phyloP scores from a whole-genome alignment of 1,284 basidiomycete genomes.

The Pyrrhoderma noxium region DNA sequence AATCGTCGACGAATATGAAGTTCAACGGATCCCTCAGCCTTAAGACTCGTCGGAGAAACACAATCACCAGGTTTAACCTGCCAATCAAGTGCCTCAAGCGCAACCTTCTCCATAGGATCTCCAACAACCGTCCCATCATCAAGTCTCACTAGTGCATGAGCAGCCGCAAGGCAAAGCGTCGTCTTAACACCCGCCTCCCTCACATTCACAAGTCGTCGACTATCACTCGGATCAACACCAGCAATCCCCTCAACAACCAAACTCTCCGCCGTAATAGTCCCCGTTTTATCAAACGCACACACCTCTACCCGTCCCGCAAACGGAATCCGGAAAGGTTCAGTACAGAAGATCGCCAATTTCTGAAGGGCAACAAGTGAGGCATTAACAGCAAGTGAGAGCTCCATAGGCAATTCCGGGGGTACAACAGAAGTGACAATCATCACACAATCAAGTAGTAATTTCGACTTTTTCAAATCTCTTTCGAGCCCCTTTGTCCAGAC shows the following conservation, averaged over 20 bases:
- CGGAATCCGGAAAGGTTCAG: slow-evolving; percentile 94
- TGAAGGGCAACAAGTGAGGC: slow-evolving; percentile 81
- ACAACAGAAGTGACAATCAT: slow-evolving; percentile 94
- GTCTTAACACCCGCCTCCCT: slow-evolving; percentile 74
- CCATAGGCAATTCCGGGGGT: slow-evolving; percentile 94
- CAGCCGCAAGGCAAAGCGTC: slow-evolving; percentile 83
- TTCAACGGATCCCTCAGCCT: slow-evolving; percentile 47
- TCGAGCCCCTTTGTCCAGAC: slow-evolving; percentile 94
- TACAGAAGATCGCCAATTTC: slow-evolving; percentile 76
- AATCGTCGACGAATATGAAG: slow-evolving; percentile 75
- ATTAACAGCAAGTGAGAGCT: slow-evolving; percentile 90
- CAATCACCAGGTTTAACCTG: slow-evolving; percentile 61
- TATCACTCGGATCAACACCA: slow-evolving; percentile 63
- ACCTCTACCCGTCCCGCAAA: slow-evolving; percentile 90
- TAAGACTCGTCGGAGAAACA: slow-evolving; percentile 21
- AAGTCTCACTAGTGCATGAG: slow-evolving; percentile 90
- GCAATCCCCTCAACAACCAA: slow-evolving; percentile 90
- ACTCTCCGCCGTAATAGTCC: slow-evolving; percentile 92
- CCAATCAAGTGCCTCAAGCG: slow-evolving; percentile 90
- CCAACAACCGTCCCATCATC: slow-evolving; percentile 92
- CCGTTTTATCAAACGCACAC: slow-evolving; percentile 97
- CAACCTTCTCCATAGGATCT: slow-evolving; percentile 99
- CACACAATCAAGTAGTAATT: slow-evolving; percentile 87
- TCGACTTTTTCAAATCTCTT: slow-evolving; percentile 85
- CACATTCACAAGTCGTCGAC: slow-evolving; percentile 68